phyloP scores from a whole-genome alignment of 805 yeast species.

The Jamesozyma piceae region DNA sequence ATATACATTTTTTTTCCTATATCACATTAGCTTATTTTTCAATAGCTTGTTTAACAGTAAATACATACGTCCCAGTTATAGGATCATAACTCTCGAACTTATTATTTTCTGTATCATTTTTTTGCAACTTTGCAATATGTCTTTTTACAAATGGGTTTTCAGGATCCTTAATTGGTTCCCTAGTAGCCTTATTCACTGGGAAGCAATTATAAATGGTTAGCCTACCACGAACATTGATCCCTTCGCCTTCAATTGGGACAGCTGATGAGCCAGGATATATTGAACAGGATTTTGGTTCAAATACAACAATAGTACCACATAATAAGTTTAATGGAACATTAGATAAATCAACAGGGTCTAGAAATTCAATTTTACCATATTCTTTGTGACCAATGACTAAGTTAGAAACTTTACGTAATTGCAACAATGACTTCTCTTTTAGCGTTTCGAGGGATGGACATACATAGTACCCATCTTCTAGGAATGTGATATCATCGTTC shows the following conservation, averaged over 20 bases:
- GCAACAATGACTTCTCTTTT: slow-evolving; percentile 46
- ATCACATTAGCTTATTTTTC: not conserved
- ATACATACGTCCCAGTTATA: slow-evolving; percentile 62
- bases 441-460: slow-evolving; percentile 66
- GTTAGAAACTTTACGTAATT: slow-evolving; percentile 52
- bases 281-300: slow-evolving; percentile 50
- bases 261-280: slow-evolving; percentile 60
- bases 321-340: slow-evolving; percentile 51
- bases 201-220: slow-evolving; percentile 72
- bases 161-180: slow-evolving; percentile 67
- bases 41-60: slow-evolving; percentile 23
- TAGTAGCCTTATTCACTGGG: slow-evolving; percentile 66
- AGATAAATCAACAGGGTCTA: slow-evolving; percentile 76
- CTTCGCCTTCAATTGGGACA: slow-evolving; percentile 66
- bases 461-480: slow-evolving; percentile 78
- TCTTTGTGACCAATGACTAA: slow-evolving; percentile 68
- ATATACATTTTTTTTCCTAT: no score
- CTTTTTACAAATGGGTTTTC: slow-evolving; percentile 59
- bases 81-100: slow-evolving; percentile 72
- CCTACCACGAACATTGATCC: slow-evolving; percentile 67
- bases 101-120: slow-evolving; percentile 34
- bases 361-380: slow-evolving; percentile 68
- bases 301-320: slow-evolving; percentile 54
- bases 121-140: slow-evolving; percentile 61
- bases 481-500: slow-evolving; percentile 37